These are phyloP conservation scores for Phyllosticta paracitricarpa DNA, from an alignment of 2,329 filamentous ascomycete genomes.

Conservation along the genomic window DNA sequence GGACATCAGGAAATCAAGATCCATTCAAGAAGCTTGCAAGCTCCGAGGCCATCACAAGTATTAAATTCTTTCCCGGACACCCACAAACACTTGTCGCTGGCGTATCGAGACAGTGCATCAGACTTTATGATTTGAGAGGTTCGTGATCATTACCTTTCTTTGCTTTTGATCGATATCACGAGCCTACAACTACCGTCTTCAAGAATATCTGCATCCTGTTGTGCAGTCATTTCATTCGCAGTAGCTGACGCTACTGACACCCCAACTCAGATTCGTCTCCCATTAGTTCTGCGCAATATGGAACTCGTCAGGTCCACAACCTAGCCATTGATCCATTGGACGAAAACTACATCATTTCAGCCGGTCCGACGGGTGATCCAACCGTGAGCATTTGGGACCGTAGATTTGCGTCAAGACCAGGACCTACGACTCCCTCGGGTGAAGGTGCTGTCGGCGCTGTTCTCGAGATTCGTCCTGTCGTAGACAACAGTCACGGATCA, in stretches of 20 bases:
- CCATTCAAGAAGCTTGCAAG: slow-evolving; percentile 47
- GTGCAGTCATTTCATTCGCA: background rate
- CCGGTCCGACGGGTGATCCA: slow-evolving; percentile 60
- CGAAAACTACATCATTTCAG: slow-evolving; percentile 76
- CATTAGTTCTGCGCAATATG: slow-evolving; percentile 38
- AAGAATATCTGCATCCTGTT: background rate
- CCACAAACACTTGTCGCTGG: slow-evolving; percentile 67
- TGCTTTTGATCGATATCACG: background rate
- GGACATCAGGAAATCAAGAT: slow-evolving; percentile 43
- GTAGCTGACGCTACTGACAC: slow-evolving; percentile 13
- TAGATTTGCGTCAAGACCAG: slow-evolving; percentile 36
- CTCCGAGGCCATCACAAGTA: slow-evolving; percentile 66
- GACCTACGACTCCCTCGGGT: slow-evolving; percentile 27
- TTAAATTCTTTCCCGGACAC: slow-evolving; percentile 70
- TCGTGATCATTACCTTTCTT: slow-evolving; percentile 15
- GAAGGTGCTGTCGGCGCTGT: slow-evolving; percentile 47
- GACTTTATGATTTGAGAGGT: slow-evolving; percentile 73
- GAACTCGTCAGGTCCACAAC: slow-evolving; percentile 53
- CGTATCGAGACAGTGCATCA: slow-evolving; percentile 63
- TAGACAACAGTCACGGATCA: slow-evolving; percentile 38
- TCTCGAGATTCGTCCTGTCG: slow-evolving; percentile 47
- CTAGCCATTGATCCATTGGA: slow-evolving; percentile 70
- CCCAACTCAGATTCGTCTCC: slow-evolving; percentile 25
- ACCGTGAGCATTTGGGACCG: slow-evolving; percentile 71
- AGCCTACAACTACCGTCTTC: background rate